Percentiles rank a stretch among this genome's conserved stretches.
Conservation (phyloP, 2,329 filamentous ascomycete species). For the Ramularia endophylla region DNA sequence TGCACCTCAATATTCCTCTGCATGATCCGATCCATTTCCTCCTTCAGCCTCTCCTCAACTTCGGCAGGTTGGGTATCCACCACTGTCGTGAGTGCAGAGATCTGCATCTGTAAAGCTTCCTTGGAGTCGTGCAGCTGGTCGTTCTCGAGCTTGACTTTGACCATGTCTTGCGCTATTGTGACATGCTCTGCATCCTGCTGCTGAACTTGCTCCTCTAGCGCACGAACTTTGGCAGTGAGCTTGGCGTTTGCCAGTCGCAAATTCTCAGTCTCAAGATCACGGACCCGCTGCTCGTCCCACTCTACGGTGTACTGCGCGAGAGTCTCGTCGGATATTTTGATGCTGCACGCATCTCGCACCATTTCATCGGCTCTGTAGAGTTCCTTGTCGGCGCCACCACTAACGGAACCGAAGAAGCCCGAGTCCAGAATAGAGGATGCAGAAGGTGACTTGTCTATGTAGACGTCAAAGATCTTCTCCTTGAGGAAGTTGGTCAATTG, state of each 20-base stretch:
- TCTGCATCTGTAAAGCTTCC: constrained; percentile 78
- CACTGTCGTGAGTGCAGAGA: constrained; percentile 75
- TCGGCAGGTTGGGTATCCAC: constrained; percentile 87
- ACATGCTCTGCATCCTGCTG: constrained; percentile 87
- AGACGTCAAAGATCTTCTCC: constrained; percentile 90
- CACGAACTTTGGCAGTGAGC: constrained; percentile 70
- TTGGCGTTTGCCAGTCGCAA: constrained; percentile 62
- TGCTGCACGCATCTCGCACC: constrained; percentile 83
- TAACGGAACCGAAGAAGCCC: constrained; percentile 93
- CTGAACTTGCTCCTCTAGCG: constrained; percentile 81
- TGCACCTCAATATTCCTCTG: constrained; percentile 88
- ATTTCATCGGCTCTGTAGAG: constrained; percentile 92
- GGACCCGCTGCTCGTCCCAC: constrained; percentile 89
- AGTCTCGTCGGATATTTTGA: constrained; percentile 77
- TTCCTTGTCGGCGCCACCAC: constrained; percentile 85
- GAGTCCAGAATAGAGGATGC: constrained; percentile 91
- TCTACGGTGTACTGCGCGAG: constrained; percentile 75
- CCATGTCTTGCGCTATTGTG: constrained; percentile 81
- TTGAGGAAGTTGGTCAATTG: constrained; percentile 85
- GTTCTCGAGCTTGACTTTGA: constrained; percentile 89
- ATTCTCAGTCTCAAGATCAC: constrained; percentile 72
- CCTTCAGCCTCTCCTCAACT: constrained; percentile 68
- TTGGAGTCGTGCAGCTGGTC: constrained; percentile 84
- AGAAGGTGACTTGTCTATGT: constrained; percentile 90
- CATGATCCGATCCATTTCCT: constrained; percentile 88